Evolutionary conservation across 129 eudicot genomes (phyloP).

Genomic region (Deinandra increscens): DNA sequence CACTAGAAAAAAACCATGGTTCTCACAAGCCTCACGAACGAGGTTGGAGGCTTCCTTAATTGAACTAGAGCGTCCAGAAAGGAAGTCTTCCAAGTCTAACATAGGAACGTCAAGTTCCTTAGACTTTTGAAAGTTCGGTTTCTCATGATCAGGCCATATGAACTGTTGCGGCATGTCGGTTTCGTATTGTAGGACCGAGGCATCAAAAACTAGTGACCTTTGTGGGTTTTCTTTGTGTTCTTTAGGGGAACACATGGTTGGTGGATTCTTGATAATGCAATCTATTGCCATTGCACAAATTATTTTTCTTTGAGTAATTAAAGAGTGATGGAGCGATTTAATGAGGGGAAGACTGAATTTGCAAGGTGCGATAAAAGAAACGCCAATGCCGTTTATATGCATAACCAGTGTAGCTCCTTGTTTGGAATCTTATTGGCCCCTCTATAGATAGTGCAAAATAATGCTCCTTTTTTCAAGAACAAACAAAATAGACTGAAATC

Average conservation of each 20-base stretch:
- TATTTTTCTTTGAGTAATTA: conserved; percentile 4
- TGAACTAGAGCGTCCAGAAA: conserved; percentile 47
- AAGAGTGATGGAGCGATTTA: neutral
- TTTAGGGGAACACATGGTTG: conserved; percentile 19
- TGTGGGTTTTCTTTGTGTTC: conserved; percentile 26
- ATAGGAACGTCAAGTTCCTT: conserved; percentile 50
- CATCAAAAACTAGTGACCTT: conserved; percentile 41
- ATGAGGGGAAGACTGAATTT: conserved; percentile 23
- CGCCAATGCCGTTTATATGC: conserved; percentile 63
- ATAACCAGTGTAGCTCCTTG: conserved; percentile 36
- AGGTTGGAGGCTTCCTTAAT: conserved; percentile 40
- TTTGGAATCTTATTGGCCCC: conserved; percentile 50
- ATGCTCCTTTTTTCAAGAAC: neutral
- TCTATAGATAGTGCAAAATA: conserved; percentile 14
- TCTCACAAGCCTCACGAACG: conserved; percentile 56
- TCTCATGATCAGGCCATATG: conserved; percentile 57
- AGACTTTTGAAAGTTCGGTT: conserved; percentile 37
- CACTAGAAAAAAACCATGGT: conserved; percentile 82
- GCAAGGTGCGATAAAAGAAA: conserved; percentile 40
- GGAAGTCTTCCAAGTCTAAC: conserved; percentile 61
- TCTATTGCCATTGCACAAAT: conserved; percentile 44
- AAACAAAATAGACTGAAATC: conserved; percentile 3
- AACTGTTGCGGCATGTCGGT: conserved; percentile 51
- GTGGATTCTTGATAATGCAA: conserved; percentile 28
- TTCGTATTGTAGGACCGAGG: conserved; percentile 35